These are phyloP conservation scores for Leishmania braziliensis DNA, from an alignment of 208 protist genomes.

Conservation along the genomic window DNA sequence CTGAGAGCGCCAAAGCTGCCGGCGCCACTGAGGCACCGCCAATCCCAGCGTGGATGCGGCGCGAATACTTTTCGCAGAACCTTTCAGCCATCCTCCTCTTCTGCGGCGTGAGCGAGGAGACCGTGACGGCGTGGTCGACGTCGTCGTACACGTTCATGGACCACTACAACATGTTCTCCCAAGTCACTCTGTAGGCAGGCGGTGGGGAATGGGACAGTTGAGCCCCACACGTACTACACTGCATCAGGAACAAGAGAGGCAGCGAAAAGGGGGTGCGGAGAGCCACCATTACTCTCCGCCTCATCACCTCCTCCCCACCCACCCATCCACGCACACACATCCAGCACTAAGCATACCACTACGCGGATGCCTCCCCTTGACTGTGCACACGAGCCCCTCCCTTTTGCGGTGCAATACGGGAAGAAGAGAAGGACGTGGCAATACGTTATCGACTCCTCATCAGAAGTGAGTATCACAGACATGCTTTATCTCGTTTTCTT, in stretches of 20 bases:
- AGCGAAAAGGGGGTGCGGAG: not conserved
- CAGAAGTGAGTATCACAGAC: not conserved
- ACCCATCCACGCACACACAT: not conserved
- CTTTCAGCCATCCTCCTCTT: constrained; percentile 52
- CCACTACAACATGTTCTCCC: constrained; percentile 89
- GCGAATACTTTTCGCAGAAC: constrained; percentile 86
- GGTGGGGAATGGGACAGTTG: not conserved
- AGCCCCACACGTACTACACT: not conserved
- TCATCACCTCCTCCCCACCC: not conserved
- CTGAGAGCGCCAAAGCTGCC: constrained; percentile 42
- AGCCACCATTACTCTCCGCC: not conserved
- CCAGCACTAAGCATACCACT: no score
- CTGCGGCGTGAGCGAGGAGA: constrained; percentile 51
- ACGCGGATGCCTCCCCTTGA: not conserved
- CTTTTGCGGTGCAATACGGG: no score
- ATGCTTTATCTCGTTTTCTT: not conserved
- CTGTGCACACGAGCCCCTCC: not conserved
- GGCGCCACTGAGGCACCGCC: constrained; percentile 43
- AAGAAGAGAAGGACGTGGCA: not conserved
- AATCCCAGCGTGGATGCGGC: constrained; percentile 87
- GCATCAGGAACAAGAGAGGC: not conserved
- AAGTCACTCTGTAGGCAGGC: constrained; percentile 32
- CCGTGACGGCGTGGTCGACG: constrained; percentile 37
- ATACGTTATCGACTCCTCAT: not conserved
- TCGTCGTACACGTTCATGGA: constrained; percentile 72